phyloP scores from a whole-genome alignment of 768 basidiomycete genomes.

The Boletus vermiculosoides region DNA sequence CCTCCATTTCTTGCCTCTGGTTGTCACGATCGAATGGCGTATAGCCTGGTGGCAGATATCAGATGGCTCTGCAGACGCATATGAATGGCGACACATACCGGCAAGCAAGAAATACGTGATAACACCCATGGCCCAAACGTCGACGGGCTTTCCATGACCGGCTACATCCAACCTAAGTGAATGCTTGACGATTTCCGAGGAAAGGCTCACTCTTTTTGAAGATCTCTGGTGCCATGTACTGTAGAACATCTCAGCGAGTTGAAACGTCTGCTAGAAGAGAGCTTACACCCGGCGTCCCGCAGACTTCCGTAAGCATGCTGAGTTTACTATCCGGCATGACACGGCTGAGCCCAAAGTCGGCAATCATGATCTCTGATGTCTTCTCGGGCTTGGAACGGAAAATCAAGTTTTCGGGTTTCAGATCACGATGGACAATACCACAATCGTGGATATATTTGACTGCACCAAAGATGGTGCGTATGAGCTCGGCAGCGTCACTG shows the following conservation, averaged over 20 bases:
- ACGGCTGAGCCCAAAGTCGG: constrained; percentile 92
- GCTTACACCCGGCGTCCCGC: constrained; percentile 85
- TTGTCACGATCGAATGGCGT: constrained; percentile 96
- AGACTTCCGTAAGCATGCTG: constrained; percentile 88
- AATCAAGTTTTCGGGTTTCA: constrained; percentile 97
- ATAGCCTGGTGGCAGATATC: constrained; percentile 52
- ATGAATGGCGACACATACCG: constrained; percentile 32
- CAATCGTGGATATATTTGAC: constrained; percentile 90
- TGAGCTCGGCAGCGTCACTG: constrained; percentile 86
- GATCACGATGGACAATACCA: constrained; percentile 93
- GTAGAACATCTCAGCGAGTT: constrained; percentile 6
- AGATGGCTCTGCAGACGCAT: neutral
- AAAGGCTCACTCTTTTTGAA: constrained; percentile 75
- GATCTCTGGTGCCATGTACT: constrained; percentile 97
- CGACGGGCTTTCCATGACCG: constrained; percentile 93
- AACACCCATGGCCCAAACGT: constrained; percentile 97
- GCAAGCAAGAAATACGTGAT: constrained; percentile 96
- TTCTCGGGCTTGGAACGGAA: constrained; percentile 83
- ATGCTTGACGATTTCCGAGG: neutral
- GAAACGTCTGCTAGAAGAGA: neutral
- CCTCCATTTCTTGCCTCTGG: constrained; percentile 88
- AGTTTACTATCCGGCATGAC: constrained; percentile 91
- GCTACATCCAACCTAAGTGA: constrained; percentile 39
- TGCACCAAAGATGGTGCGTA: constrained; percentile 82
- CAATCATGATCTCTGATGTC: constrained; percentile 93